Base-by-base conservation (phyloP, 495 filamentous ascomycete genomes). In the Tuber umbilicatum region DNA sequence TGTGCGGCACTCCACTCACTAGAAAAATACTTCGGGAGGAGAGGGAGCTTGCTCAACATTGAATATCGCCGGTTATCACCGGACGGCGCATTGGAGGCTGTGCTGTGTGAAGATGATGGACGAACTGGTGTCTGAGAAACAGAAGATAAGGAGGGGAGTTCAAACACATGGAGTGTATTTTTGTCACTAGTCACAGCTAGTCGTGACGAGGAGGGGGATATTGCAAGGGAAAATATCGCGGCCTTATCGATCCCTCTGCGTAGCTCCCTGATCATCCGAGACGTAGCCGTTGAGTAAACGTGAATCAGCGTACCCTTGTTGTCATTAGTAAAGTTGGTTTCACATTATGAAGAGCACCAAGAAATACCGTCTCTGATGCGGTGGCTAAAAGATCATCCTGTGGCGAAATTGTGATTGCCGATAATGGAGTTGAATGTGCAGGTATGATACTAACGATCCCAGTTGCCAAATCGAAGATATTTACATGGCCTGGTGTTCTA, bases 181-280 rank as follows among this genome's bases (percentile, higher is more conserved):
- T 97, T 99, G 85, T 99, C 95, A 38, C 93, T 97, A n/a, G 96
- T 97, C 71, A 94, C 93, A 31, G 95, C 95, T 21, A 98, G 86
- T 77, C 92, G 85, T 50, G 86, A 87, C 69, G 90, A 91, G 14
- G 89, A 89, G 0, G 94, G 95, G 42, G 91, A 95, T 81, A 98
- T 93, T 38, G 92, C 89, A 21, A 99, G 85, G 9, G 91, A 93
- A 85, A 92, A 97, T 79, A 98, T 91, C 35, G 89, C 88, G 35
- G 95, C 94, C 69, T 89, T 91, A 79, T 99, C 95, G 40, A 94
- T 90, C 37, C 95, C 95, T 10, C 95, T 90, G 38, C 95, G 90
- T 64, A 97, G 84, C 83, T 98, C 95, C 23, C 88, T 90, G 55
- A 97, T 84, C 68, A 91, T 89, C 50, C 92, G 90, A 80, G 91